Conservation (phyloP, 2,329 filamentous ascomycete genomes). For the Colletotrichum sp. region DNA sequence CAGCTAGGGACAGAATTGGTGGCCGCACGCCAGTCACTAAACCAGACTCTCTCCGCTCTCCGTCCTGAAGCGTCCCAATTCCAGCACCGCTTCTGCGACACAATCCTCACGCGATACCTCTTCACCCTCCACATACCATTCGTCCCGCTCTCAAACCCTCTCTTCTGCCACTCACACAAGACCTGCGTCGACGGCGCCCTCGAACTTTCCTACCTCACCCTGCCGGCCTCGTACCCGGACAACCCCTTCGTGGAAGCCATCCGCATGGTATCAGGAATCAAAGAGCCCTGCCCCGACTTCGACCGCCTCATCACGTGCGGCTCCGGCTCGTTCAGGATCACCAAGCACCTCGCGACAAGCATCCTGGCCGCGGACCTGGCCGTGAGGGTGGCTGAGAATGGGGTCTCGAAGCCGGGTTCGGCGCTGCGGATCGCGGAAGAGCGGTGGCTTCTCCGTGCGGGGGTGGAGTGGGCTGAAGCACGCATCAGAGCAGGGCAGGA, state of each 20-base stretch:
- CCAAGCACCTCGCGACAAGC: conserved; percentile 40
- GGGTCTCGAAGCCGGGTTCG: conserved; percentile 30
- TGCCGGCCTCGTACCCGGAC: background rate
- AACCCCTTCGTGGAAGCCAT: background rate
- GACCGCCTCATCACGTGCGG: conserved; percentile 42
- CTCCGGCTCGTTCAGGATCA: conserved; percentile 45
- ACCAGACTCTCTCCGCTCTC: conserved; percentile 29
- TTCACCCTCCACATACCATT: conserved; percentile 60
- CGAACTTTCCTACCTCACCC: conserved; percentile 24
- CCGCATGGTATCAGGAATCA: background rate
- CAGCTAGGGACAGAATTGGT: conserved; percentile 49
- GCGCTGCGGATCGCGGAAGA: conserved; percentile 35
- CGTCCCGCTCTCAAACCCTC: conserved; percentile 46
- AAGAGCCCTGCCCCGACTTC: conserved; percentile 30
- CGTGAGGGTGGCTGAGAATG: conserved; percentile 46
- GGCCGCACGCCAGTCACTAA: conserved; percentile 39
- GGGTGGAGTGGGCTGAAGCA: conserved; percentile 33
- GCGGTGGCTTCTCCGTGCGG: conserved; percentile 30
- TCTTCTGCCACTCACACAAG: conserved; percentile 58
- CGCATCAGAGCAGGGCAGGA: conserved; percentile 45
- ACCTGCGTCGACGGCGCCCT: conserved; percentile 47
- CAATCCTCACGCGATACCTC: conserved; percentile 50
- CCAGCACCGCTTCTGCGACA: conserved; percentile 46
- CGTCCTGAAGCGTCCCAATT: conserved; percentile 36
- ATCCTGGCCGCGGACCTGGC: conserved; percentile 51